Base-by-base conservation (phyloP, 768 basidiomycete species). In the Mycena venus region DNA sequence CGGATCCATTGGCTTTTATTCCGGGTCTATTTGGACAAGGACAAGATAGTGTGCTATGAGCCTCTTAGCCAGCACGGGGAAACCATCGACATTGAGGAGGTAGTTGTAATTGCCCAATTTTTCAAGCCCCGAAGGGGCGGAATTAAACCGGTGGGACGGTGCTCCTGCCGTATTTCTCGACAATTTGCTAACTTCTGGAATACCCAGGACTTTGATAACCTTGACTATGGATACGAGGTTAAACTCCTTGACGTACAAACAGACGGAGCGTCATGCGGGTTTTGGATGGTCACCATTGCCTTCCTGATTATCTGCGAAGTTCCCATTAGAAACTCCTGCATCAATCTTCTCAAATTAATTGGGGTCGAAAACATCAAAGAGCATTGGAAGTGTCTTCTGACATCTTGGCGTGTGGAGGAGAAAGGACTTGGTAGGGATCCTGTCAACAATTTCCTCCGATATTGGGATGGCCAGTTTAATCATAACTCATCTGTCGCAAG, bases 1-100 rank as follows among this genome's bases (percentile, higher is more conserved):
- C 59, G 68, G 15, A n/a, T 25, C 4, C 68, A 69, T 51, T 69
- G 68, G 68, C 34, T 69, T 1, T n/a, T 69, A 14, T 69, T 69
- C 10, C 31, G 15, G 2, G n/a, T n/a, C 5, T 3, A 23, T 36
- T 19, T 60, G 4, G 15, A 14, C 11, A 40, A 32, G 8, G 42
- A 27, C 15, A 21, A 19, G 2, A 36, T 61, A 6, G 25, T 25
- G 2, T 69, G 58, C 23, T 69, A 51, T 25, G 68, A 69, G 14
- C 68, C 68, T 6, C 58, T 69, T 17, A 3, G 12, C n/a, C 4
- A 14, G 4, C 68, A 69, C 23, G 44, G 58, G 2, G 31, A 44
- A 2, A 17, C 12, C 12, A 15, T 59, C 2, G 68, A 68, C n/a
- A 29, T 60, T 17, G n/a, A 59, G 31, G 68, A 49, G 19, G 34